Percentiles rank a stretch among this genome's conserved stretches.
Evolutionary conservation across 139 green algal species (phyloP).

Genomic region (Chlorella sorokiniana): DNA sequence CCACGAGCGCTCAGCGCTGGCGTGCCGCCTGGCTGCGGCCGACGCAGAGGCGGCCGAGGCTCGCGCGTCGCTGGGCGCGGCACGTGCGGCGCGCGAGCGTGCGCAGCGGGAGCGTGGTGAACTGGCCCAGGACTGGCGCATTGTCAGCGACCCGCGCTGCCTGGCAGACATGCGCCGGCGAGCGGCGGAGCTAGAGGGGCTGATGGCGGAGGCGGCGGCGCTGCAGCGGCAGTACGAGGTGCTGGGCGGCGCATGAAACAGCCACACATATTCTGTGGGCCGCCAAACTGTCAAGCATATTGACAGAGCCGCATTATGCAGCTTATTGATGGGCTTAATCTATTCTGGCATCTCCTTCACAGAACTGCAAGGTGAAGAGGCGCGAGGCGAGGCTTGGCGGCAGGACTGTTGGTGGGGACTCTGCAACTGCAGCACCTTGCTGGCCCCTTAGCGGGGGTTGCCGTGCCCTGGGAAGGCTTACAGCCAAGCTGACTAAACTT

Average conservation of each 20-base stretch:
- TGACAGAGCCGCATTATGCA: too few species aligned
- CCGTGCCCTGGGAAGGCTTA: too few species aligned
- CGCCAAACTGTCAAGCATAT: too few species aligned
- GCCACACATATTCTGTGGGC: background rate
- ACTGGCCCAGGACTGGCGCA: slow-evolving; percentile 3
- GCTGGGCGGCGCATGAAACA: background rate
- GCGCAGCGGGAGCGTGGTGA: background rate
- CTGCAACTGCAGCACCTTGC: too few species aligned
- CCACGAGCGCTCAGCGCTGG: background rate
- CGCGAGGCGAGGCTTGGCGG: too few species aligned
- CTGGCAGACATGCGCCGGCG: slow-evolving; percentile 19
- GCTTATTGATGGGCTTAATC: too few species aligned
- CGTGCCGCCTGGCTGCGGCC: background rate
- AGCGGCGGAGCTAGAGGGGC: background rate
- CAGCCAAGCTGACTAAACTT: too few species aligned
- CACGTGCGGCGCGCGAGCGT: background rate
- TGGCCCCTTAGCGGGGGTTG: too few species aligned
- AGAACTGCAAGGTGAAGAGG: too few species aligned
- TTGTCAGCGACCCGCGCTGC: slow-evolving; percentile 10
- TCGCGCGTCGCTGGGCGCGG: background rate
- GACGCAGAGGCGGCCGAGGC: background rate
- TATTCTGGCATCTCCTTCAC: too few species aligned
- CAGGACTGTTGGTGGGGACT: too few species aligned
- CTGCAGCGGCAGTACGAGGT: slow-evolving; percentile 3
- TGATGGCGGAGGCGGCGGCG: slow-evolving; percentile 5